Conservation (phyloP, 169 alveolate genomes). For the Plasmodium cynomolgi region DNA sequence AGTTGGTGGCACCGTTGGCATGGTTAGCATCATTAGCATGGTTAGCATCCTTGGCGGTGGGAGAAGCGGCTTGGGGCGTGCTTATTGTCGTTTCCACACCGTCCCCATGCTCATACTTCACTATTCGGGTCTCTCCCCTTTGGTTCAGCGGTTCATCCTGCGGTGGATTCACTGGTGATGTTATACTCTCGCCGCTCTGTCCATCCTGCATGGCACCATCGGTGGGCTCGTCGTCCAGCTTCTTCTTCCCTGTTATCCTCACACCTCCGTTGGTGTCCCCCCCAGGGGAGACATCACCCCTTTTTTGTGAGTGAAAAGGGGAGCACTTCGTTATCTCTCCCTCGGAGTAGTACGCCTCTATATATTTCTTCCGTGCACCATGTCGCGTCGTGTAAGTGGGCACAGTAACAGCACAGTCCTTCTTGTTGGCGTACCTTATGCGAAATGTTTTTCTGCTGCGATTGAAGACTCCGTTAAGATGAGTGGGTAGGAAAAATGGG, state of each 20-base stretch:
- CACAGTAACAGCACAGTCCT: neutral
- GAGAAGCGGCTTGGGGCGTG: neutral
- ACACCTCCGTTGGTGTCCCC: neutral
- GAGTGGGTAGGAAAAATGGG: conserved; percentile 2
- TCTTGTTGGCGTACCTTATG: neutral
- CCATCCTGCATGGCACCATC: neutral
- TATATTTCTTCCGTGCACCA: neutral
- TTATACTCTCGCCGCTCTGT: too few species aligned
- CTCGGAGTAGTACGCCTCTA: neutral
- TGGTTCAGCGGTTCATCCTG: neutral
- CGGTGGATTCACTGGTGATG: neutral
- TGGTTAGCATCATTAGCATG: neutral
- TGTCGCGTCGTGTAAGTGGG: neutral
- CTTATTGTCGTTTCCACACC: neutral
- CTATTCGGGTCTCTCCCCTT: neutral
- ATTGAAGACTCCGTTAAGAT: neutral
- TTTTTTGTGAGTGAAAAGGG: neutral
- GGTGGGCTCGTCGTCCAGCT: neutral
- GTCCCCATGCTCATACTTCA: neutral
- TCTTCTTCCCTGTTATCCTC: neutral
- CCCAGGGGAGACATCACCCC: neutral
- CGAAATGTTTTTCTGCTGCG: neutral
- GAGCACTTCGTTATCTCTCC: neutral
- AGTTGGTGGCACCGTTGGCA: neutral
- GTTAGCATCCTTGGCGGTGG: neutral